phyloP scores from a whole-genome alignment of 805 yeast species.

The Cyberlindnera maclurae region DNA sequence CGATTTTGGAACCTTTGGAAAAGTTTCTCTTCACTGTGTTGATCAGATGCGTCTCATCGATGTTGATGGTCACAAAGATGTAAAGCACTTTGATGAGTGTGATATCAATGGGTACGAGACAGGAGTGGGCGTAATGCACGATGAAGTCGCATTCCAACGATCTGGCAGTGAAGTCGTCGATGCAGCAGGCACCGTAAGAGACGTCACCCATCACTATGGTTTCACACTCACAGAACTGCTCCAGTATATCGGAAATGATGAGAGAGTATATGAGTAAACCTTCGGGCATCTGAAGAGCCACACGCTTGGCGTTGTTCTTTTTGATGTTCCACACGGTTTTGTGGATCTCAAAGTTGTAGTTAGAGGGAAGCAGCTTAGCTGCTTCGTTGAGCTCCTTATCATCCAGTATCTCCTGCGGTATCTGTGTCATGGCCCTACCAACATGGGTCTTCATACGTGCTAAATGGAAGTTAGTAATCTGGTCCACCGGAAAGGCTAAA shows the following conservation, averaged over 20 bases:
- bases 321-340: constrained; percentile 91
- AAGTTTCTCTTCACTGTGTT: constrained; percentile 74
- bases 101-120: constrained; percentile 90
- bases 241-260: constrained; percentile 84
- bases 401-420: constrained; percentile 77
- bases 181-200: constrained; percentile 97
- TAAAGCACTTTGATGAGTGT: constrained; percentile 89
- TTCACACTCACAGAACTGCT: constrained; percentile 83
- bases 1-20: constrained; percentile 53
- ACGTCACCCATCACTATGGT: constrained; percentile 97
- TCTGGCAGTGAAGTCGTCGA: constrained; percentile 92
- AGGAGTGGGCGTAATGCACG: constrained; percentile 95
- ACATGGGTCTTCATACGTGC: constrained; percentile 29
- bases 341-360: constrained; percentile 93
- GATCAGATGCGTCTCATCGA: constrained; percentile 75
- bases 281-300: constrained; percentile 96
- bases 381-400: constrained; percentile 83
- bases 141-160: constrained; percentile 90
- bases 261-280: constrained; percentile 86
- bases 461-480: neutral
- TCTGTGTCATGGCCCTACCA: constrained; percentile 70
- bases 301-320: constrained; percentile 67
- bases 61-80: constrained; percentile 87
- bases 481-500: no score
- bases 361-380: constrained; percentile 72